These are phyloP conservation scores for Trametes cubensis DNA, from an alignment of 768 basidiomycete species.

Conservation along the genomic window DNA sequence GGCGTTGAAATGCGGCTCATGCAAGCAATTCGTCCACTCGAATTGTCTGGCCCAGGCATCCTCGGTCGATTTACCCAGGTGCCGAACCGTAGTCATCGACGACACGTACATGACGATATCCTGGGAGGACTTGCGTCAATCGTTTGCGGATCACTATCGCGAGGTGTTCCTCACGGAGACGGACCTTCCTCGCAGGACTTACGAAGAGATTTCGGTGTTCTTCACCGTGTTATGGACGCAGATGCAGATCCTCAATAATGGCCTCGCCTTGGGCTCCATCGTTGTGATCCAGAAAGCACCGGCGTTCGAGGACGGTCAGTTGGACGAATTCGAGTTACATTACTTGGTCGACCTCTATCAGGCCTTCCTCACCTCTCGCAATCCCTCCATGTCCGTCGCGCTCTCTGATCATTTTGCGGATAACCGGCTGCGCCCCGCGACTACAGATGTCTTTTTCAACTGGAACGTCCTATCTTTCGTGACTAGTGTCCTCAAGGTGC, in stretches of 20 bases:
- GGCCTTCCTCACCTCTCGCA: conserved; percentile 47
- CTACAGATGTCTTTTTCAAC: conserved; percentile 62
- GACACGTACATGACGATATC: conserved; percentile 54
- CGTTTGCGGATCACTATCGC: conserved; percentile 56
- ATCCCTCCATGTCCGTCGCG: conserved; percentile 45
- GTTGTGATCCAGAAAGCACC: conserved; percentile 44
- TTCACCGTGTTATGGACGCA: conserved; percentile 67
- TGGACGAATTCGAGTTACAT: conserved; percentile 67
- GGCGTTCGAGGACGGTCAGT: conserved; percentile 30
- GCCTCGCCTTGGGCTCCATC: conserved; percentile 66
- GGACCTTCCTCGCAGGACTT: conserved; percentile 50
- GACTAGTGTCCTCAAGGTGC: conserved; percentile 54
- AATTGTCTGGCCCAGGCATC: conserved; percentile 44
- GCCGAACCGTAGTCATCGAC: conserved; percentile 43
- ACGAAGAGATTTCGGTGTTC: conserved; percentile 72
- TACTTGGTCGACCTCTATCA: conserved; percentile 52
- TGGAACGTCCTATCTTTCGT: conserved; percentile 69
- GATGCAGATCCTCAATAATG: conserved; percentile 65
- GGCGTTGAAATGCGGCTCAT: conserved; percentile 63
- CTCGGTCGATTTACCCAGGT: conserved; percentile 38
- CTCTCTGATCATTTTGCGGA: conserved; percentile 58
- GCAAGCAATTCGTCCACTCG: conserved; percentile 62
- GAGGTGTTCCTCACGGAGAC: conserved; percentile 46
- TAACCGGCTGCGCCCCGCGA: conserved; percentile 43
- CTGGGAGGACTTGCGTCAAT: conserved; percentile 54